Base-by-base conservation (phyloP, 2,329 filamentous ascomycete species). In the Exserohilum turcica region DNA sequence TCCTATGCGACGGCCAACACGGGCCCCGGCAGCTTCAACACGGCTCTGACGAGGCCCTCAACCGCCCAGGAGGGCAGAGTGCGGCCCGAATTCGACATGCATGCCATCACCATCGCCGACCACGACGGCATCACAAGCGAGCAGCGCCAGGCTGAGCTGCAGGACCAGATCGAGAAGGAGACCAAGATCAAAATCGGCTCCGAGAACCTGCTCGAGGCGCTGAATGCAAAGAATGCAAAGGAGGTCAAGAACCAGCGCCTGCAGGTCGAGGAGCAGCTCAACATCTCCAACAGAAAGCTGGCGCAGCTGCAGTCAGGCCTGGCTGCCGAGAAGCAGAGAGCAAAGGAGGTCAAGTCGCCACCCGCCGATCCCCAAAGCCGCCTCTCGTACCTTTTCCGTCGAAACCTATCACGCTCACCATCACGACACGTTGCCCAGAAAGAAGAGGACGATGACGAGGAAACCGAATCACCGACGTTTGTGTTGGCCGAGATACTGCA, bases 181-280 rank as follows among this genome's bases (percentile, higher is more conserved):
- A 87, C 92, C 78, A 97, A 97, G 80, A 97, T 99, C 72, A 97
- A 96, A 76, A 90, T 93, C 67, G 94, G 94, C 16, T 97, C 93
- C 52, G 94, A 99, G 79, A 99, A 99, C 73, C 87, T 99, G 84
- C 81, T 99, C 33, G 94, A 99, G 78, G 94, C 94, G 10, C 79
- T 99, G 61, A 91, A 97, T 73, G 84, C 87, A 38, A 99, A 99
- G 77, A 97, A 96, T 74, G 89, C 91, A 39, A 99, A 97, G 77
- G 93, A 97, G 74, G 89, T 90, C 59, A 95, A 92, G 72, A 93
- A 80, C 48, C 79, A 82, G 69, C 71, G 78, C 38, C 67, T 76
- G 43, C 74, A 78, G 58, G 79, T 80, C n/a, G 79, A 99, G 78
- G 89, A 90, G 43, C 94, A 99, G 78, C 81, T 99, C 63, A 94